A percentile compares a stretch with the other conserved stretches of the same genome.
Conservation (phyloP, 805 yeast species). For the Yamadazyma takamatsuzukensis region DNA sequence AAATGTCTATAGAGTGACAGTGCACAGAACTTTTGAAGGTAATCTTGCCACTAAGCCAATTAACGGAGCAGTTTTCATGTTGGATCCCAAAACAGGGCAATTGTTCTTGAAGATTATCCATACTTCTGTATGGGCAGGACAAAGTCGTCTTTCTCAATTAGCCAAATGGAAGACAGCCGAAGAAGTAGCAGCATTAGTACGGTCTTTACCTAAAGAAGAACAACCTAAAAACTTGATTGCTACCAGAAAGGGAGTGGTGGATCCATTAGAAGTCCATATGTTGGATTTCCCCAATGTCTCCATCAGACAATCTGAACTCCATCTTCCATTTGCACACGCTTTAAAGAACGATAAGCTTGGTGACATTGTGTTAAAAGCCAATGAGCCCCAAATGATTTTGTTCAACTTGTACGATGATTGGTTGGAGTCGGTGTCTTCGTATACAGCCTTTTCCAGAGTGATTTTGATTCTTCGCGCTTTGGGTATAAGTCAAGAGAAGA, state of each 20-base stretch:
- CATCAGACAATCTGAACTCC: conserved; percentile 83
- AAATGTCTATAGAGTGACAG: conserved; percentile 88
- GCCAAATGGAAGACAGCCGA: conserved; percentile 99
- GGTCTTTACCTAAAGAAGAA: conserved; percentile 88
- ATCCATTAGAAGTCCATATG: conserved; percentile 96
- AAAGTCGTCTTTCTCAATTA: conserved; percentile 84
- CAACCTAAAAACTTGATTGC: conserved; percentile 92
- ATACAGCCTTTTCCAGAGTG: conserved; percentile 90
- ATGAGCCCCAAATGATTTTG: conserved; percentile 88
- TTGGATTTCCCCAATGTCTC: conserved; percentile 91
- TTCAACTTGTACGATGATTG: conserved; percentile 94
- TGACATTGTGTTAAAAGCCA: conserved; percentile 77
- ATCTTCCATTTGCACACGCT: conserved; percentile 85
- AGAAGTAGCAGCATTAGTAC: conserved; percentile 86
- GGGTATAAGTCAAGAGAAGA: conserved; percentile 70
- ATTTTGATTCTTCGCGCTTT: conserved; percentile 79
- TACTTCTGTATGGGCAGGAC: conserved; percentile 96
- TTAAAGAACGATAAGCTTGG: conserved; percentile 76
- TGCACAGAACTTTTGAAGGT: conserved; percentile 89
- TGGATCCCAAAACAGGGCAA: conserved; percentile 91
- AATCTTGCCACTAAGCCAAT: conserved; percentile 88
- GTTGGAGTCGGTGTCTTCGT: conserved; percentile 77
- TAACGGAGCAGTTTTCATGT: conserved; percentile 87
- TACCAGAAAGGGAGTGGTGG: conserved; percentile 85
- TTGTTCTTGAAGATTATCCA: conserved; percentile 85